Conservation (phyloP, 805 yeast species). For the Wilhelminamyces savonicus region DNA sequence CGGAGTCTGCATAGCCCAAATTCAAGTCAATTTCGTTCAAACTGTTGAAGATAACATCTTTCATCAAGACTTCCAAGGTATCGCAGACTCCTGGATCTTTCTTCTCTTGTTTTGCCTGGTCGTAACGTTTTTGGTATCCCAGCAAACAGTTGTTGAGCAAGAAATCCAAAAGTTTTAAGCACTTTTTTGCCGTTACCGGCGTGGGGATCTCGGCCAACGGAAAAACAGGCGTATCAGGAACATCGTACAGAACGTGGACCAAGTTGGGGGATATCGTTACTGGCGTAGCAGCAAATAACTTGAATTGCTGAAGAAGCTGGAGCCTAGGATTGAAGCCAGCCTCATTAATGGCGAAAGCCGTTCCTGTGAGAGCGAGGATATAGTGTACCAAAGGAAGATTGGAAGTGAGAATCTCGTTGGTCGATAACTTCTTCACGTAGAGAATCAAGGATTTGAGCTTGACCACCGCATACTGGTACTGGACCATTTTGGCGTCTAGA, state of each 20-base stretch:
- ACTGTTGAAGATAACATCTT: constrained; percentile 11
- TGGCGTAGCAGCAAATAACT: constrained; percentile 16
- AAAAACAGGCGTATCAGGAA: constrained; percentile 25
- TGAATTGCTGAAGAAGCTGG: constrained; percentile 22
- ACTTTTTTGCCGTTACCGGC: constrained; percentile 14
- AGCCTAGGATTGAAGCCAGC: constrained; percentile 21
- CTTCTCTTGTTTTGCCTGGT: constrained; percentile 19
- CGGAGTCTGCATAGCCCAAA: constrained; percentile 7
- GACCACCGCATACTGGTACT: constrained; percentile 48
- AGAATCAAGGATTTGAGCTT: constrained; percentile 37
- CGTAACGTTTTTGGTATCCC: constrained; percentile 33
- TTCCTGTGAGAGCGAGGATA: constrained; percentile 23
- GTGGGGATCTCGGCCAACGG: constrained; percentile 28
- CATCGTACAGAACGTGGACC: constrained; percentile 37
- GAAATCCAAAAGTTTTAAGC: constrained; percentile 21
- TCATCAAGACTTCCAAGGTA: constrained; percentile 15
- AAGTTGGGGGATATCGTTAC: constrained; percentile 22
- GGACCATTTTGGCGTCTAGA: constrained; percentile 52
- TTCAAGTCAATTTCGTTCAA: constrained; percentile 20
- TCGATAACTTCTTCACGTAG: constrained; percentile 20
- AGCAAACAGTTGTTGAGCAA: constrained; percentile 23
- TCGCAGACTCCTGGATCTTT: constrained; percentile 11
- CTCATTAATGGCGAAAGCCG: constrained; percentile 32
- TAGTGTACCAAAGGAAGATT: constrained; percentile 28
- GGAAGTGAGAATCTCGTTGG: constrained; percentile 2